Evolutionary conservation across 2,329 filamentous ascomycete genomes (phyloP).

Genomic region (Aspergillus sclerotialis): DNA sequence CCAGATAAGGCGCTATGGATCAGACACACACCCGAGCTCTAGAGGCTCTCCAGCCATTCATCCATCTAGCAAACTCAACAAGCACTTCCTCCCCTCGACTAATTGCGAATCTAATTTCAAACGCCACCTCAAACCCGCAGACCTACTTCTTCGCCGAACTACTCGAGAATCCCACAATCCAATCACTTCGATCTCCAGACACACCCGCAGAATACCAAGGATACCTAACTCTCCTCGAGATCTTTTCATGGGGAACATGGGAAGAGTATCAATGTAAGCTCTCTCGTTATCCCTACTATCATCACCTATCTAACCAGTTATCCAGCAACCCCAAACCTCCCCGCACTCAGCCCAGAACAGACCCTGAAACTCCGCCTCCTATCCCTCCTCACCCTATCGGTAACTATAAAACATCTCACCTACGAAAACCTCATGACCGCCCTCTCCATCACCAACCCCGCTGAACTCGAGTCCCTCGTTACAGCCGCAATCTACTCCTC

Average conservation of each 20-base stretch:
- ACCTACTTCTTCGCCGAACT: slow-evolving; percentile 93
- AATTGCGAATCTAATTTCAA: slow-evolving; percentile 75
- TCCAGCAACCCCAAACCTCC: slow-evolving; percentile 52
- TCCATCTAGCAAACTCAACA: slow-evolving; percentile 80
- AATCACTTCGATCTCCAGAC: slow-evolving; percentile 54
- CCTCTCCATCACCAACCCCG: slow-evolving; percentile 59
- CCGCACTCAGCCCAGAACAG: slow-evolving; percentile 65
- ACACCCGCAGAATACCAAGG: slow-evolving; percentile 54
- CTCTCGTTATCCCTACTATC: background rate
- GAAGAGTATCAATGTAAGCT: slow-evolving; percentile 59
- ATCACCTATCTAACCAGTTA: slow-evolving; percentile 2
- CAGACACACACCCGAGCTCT: slow-evolving; percentile 46
- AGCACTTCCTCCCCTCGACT: slow-evolving; percentile 65
- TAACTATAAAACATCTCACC: slow-evolving; percentile 59
- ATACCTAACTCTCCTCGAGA: slow-evolving; percentile 67
- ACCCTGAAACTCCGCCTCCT: slow-evolving; percentile 82
- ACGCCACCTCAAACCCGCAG: slow-evolving; percentile 81
- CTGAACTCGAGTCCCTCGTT: slow-evolving; percentile 77
- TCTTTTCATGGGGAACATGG: slow-evolving; percentile 92
- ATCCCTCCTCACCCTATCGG: slow-evolving; percentile 70
- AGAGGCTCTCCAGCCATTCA: slow-evolving; percentile 69
- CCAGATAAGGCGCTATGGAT: slow-evolving; percentile 30
- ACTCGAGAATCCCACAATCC: slow-evolving; percentile 72
- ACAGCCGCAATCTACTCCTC: slow-evolving; percentile 82
- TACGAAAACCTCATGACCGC: slow-evolving; percentile 62